Percentiles rank a stretch among this genome's conserved stretches.
Evolutionary conservation across 2,329 filamentous ascomycete species (phyloP).

Genomic region (Hymenotorrendiella dingleyae): DNA sequence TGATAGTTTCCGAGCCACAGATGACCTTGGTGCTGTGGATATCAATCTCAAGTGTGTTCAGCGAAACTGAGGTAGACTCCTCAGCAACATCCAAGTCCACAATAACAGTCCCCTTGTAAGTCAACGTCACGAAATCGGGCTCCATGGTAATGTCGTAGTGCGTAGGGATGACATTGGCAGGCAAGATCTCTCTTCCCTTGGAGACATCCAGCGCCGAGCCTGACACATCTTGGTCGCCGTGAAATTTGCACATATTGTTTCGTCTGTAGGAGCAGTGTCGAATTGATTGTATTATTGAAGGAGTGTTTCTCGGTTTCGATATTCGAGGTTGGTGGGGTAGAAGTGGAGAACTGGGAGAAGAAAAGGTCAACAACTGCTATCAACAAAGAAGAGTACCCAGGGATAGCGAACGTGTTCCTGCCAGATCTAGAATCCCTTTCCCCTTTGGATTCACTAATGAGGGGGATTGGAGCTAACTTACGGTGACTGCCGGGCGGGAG

Average conservation of each 20-base stretch:
- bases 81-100: conserved; percentile 85
- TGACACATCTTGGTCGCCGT: conserved; percentile 48
- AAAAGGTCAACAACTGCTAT: too few species aligned
- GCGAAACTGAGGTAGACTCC: conserved; percentile 76
- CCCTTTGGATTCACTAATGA: too few species aligned
- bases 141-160: conserved; percentile 92
- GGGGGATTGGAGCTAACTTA: neutral
- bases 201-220: conserved; percentile 53
- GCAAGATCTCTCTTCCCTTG: conserved; percentile 75
- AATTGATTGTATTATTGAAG: conserved; percentile 20
- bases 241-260: conserved; percentile 63
- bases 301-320: conserved; percentile 16
- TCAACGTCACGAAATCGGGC: conserved; percentile 82
- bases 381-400: too few species aligned
- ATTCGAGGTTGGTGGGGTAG: conserved; percentile 19
- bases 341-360: conserved; percentile 19
- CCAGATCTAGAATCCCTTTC: too few species aligned
- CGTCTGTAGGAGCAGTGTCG: conserved; percentile 71
- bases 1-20: conserved; percentile 48
- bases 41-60: conserved; percentile 83
- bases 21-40: conserved; percentile 69
- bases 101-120: conserved; percentile 75
- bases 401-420: too few species aligned
- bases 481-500: neutral
- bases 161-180: conserved; percentile 82